Evolutionary conservation across 2,329 filamentous ascomycete genomes (phyloP), one percentile per base, ranked within the genome.

Genomic region (Ceratocystiopsis minuta): DNA sequence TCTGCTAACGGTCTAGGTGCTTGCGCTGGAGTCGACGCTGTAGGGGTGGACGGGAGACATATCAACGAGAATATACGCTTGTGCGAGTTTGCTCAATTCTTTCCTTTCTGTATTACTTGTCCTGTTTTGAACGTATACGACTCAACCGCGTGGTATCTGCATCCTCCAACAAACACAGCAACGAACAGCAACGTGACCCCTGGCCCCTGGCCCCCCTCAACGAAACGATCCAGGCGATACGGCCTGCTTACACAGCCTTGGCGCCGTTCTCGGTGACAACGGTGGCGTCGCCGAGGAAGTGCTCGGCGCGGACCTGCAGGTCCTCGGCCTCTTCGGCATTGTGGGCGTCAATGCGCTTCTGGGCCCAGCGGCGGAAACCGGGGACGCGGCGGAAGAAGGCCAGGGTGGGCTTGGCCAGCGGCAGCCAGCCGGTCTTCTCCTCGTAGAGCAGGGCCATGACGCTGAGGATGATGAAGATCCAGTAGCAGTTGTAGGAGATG

Each of bases 401-500:
- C 32, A 51, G 48, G 15, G 35, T 38, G 13, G 32, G 18, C n/a
- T 37, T 36, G 37, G 46, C 45, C 13, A 68, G 52, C 2, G 67
- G 67, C 57, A 62, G 66, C 47, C 60, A 64, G 11, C 68, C 67
- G 46, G 63, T 66, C 33, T 58, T 53, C 60, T 90, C 83, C 48
- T 70, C 70, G 60, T 74, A 83, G 36, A 78, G 67, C 65, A 88
- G 68, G 32, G 62, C 49, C 14, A 34, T 1, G 33, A 52, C 34
- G 39, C 43, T 39, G 15, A 43, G 20, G 31, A 74, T 84, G 49
- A 84, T 67, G 10, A 64, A 65, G 40, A 90, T 60, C 86, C 85
- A 94, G 63, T 93, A 93, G 15, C 88, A 45, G 55, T 90, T 92
- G 63, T 93, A 93, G 1, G 80, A 77, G 48, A 93, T 75, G 48